Percentiles rank a stretch among this genome's conserved stretches.
Evolutionary conservation across 1,284 basidiomycete species (phyloP).

Genomic region (Puccinia coronata): DNA sequence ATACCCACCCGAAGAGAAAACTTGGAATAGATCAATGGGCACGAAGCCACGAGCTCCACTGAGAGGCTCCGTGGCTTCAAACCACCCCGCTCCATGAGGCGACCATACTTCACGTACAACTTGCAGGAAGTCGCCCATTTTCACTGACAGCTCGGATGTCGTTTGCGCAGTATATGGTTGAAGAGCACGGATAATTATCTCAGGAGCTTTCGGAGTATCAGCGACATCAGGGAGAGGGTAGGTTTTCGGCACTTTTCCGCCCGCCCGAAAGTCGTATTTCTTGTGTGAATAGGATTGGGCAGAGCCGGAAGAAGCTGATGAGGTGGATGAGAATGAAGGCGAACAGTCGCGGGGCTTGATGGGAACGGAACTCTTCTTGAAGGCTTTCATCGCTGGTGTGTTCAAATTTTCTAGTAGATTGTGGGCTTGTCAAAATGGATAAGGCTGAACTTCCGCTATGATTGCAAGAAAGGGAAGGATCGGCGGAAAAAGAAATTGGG

Average conservation of each 20-base stretch:
- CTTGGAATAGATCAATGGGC: constrained; percentile 72
- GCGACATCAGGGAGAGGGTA: constrained; percentile 53
- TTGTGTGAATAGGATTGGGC: background rate
- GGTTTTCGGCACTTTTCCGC: constrained; percentile 53
- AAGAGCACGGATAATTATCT: constrained; percentile 91
- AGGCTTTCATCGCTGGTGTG: constrained; percentile 18
- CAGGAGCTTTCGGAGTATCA: constrained; percentile 68
- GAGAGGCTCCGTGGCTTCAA: constrained; percentile 69
- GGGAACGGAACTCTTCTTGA: constrained; percentile 19
- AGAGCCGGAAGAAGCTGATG: constrained; percentile 16
- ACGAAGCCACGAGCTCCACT: constrained; percentile 88
- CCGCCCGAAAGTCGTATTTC: constrained; percentile 49
- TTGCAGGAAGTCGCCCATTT: constrained; percentile 96
- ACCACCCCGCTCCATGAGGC: constrained; percentile 61
- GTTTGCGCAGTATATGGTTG: constrained; percentile 70
- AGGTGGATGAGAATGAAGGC: constrained; percentile 10
- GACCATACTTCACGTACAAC: constrained; percentile 73
- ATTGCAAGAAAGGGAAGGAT: background rate
- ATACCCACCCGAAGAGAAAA: constrained; percentile 50
- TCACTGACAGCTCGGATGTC: constrained; percentile 85
- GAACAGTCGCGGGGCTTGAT: constrained; percentile 22
- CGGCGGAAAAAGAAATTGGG: background rate
- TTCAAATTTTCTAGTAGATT: background rate
- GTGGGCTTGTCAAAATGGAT: too few species aligned
- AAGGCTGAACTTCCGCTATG: background rate